These are phyloP conservation scores for Mercurialis annua DNA, from an alignment of 345 rosid species.

Conservation along the genomic window DNA sequence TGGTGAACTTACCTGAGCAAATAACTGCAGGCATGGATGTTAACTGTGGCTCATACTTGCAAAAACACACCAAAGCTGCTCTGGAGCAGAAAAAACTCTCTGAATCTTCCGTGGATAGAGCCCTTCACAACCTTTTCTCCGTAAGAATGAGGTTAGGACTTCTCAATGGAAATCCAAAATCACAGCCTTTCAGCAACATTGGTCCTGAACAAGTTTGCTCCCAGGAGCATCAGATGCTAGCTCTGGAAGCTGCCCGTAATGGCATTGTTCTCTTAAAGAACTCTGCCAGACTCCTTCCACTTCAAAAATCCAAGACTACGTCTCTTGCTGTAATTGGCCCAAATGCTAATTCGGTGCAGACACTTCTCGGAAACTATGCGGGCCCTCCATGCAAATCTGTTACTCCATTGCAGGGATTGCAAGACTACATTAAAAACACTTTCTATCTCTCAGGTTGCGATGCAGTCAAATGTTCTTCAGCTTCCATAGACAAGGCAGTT, in stretches of 20 bases:
- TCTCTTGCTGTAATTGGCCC: constrained; percentile 87
- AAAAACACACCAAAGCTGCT: constrained; percentile 60
- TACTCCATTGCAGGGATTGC: constrained; percentile 56
- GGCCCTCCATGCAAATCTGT: constrained; percentile 66
- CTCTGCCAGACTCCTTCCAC: constrained; percentile 52
- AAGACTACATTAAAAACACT: constrained; percentile 43
- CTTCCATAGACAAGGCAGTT: constrained; percentile 51
- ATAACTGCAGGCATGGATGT: constrained; percentile 77
- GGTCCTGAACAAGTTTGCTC: constrained; percentile 65
- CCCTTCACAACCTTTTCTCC: constrained; percentile 71
- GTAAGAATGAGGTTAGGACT: constrained; percentile 87
- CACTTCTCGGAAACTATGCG: constrained; percentile 79
- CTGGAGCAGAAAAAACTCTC: constrained; percentile 57
- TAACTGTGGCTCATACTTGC: constrained; percentile 73
- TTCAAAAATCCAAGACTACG: constrained; percentile 35
- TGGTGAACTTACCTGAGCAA: not conserved
- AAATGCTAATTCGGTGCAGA: constrained; percentile 50
- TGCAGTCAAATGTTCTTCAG: constrained; percentile 53
- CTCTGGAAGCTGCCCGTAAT: constrained; percentile 80
- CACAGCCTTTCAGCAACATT: constrained; percentile 58
- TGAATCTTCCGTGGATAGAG: constrained; percentile 55
- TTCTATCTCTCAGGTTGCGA: constrained; percentile 62
- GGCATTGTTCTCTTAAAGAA: constrained; percentile 92
- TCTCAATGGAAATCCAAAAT: constrained; percentile 63
- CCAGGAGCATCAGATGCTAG: constrained; percentile 61